Evolutionary conservation across 352 stramenopile genomes (phyloP), one percentile per base, ranked within the genome.

Genomic region (Pythium myriotylum): DNA sequence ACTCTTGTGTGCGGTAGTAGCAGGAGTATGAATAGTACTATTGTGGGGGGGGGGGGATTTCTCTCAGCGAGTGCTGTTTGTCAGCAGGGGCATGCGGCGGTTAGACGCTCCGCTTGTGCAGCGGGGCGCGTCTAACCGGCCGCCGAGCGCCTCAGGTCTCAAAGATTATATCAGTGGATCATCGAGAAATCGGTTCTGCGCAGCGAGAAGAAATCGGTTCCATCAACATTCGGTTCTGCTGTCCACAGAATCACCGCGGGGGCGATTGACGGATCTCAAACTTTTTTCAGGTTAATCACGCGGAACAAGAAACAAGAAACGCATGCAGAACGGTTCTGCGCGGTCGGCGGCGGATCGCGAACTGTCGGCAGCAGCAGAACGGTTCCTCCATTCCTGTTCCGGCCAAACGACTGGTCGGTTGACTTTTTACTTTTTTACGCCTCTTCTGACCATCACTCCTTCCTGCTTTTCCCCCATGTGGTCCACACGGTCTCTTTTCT

Each of bases 141-240:
- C 13, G 20, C 26, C 20, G 14, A 22, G 20, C 46, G 55, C 55
- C 43, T 90, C 78, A 90, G 81, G 76, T 90, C 81, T 90, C 81
- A 90, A 90, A 90, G 81, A 90, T 90, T 90, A 90, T 83, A 81
- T 87, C 78, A 88, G 74, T 88, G 81, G 75, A 90, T 90, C 81
- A 90, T 86, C 70, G 81, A 71, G 64, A 71, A 71, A 71, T 62
- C 46, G 22, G 17, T 50, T 40, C 22, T 14, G 26, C n/a, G 35
- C 29, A 24, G n/a, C n/a, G n/a, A n/a, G n/a, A n/a, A n/a, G n/a
- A 29, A 26, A 35, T 17, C 20, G 39, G 33, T 41, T 58, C 81
- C 81, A 66, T 91, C 81, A 91, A 86, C 79, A 78, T 51, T 54
- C 75, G 75, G 74, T 75, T n/a, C 73, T 76, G 65, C 58, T 72